Base-by-base conservation (phyloP, 2,329 filamentous ascomycete genomes). In the Cordyceps pruinosa region DNA sequence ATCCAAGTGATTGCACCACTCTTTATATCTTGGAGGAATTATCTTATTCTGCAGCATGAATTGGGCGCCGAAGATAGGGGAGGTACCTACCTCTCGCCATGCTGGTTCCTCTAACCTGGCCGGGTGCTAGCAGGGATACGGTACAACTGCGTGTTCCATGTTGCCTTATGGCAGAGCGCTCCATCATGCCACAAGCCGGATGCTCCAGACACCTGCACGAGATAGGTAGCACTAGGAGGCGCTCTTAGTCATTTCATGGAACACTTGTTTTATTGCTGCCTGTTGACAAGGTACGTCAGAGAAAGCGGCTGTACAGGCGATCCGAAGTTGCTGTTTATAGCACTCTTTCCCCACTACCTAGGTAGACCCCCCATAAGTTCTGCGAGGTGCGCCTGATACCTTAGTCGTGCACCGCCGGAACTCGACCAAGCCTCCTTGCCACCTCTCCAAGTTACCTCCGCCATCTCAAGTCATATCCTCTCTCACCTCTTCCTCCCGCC, bases 381-480 rank as follows among this genome's bases (percentile, higher is more conserved):
- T n/a, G n/a, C n/a, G n/a, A n/a, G n/a, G n/a, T n/a, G 9, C 42
- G 42, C 53, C 44, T 47, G 42, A 47, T 46, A 55, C 52, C 23
- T 25, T 46, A 44, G 42, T 39, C 13, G 34, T 48, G 32, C 52
- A 56, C 53, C 23, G 19, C 19, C 51, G 17, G 39, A 39, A 48
- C 34, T 15, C 23, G 34, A 25, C 44, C 23, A 56, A 56, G 53
- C 53, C 44, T 48, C 44, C 53, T 48, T 56, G 35, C 53, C 53
- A 48, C 44, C 19, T 21, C 21, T 28, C 19, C n/a, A 37, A 7
- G 15, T 41, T 35, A 39, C 30, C 12, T 45, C 32, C 30, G 13
- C 26, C 13, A 30, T 34, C 34, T 41, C 44, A 46, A 48, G 23
- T 41, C n/a, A 41, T 19, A 48, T n/a, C 19, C n/a, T 32, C 23